Evolutionary conservation across 768 basidiomycete species (phyloP), one percentile per base, ranked within the genome.

Genomic region (Lyophyllum semitale): DNA sequence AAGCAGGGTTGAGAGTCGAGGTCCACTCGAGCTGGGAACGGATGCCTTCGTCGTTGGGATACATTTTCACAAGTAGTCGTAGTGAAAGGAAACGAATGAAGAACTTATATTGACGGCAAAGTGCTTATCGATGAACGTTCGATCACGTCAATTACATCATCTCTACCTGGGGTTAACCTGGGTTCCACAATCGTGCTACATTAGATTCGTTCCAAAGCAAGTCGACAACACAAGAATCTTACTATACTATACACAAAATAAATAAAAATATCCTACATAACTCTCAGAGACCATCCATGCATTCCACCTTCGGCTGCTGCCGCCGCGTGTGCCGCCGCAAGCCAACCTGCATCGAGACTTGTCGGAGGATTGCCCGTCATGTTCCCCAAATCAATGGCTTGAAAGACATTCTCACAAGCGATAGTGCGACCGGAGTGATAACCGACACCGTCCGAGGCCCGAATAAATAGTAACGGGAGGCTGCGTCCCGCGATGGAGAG

Each of bases 21-120:
- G 88, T 87, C 96, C 96, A 98, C 73, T 94, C 89, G 71, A 98
- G 85, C 71, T 95, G 93, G 61, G 89, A 90, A 60, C 84, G 82
- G 67, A 86, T 81, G 43, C 62, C 60, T 43, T 81, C 81, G 61
- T 84, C 82, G 59, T 74, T 70, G 54, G 78, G 77, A 67, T 77
- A 84, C 85, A 87, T 85, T 65, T 58, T 73, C 62, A 60, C 32
- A 17, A 35, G 54, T 59, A 53, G 49, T 46, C 38, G 60, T 57
- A 62, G 63, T 59, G 45, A 60, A 48, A 59, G 64, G 59, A 63
- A 64, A 60, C 49, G 58, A 56, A 58, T 57, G 60, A 38, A 35
- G 50, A 50, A 61, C 54, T 57, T 57, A 53, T 53, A 56, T 18
- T 20, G 30, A 18, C 32, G 33, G 51, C 37, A 46, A 48, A 42